Percentiles rank a stretch among this genome's conserved stretches.
These are phyloP conservation scores for Suillus discolor DNA, from an alignment of 768 basidiomycete species.

Conservation along the genomic window DNA sequence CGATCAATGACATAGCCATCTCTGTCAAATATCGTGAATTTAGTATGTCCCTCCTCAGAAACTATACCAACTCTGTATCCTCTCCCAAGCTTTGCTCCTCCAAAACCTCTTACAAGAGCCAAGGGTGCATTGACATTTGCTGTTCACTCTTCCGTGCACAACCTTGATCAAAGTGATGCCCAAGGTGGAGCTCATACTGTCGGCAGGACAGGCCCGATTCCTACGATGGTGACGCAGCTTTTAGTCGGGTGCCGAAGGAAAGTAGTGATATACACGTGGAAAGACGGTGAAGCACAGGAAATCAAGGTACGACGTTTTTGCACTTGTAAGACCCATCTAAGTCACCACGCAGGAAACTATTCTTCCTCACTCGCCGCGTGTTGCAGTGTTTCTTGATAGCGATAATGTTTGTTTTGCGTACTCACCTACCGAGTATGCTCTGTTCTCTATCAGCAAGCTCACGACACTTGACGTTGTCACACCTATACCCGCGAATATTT, in stretches of 20 bases:
- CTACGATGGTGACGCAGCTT: conserved; percentile 72
- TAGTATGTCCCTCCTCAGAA: conserved; percentile 47
- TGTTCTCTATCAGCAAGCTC: conserved; percentile 68
- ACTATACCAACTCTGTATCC: conserved; percentile 73
- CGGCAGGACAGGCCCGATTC: conserved; percentile 48
- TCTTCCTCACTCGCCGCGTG: conserved; percentile 89
- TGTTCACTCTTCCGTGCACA: conserved; percentile 61
- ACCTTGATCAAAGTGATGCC: conserved; percentile 34
- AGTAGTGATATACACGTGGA: conserved; percentile 85
- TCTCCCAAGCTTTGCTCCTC: conserved; percentile 69
- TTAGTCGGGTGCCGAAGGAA: conserved; percentile 86
- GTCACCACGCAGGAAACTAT: conserved; percentile 64
- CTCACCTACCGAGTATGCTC: conserved; percentile 63
- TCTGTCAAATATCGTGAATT: not conserved
- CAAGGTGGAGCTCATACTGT: conserved; percentile 15
- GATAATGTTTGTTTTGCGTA: conserved; percentile 75
- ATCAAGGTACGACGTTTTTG: conserved; percentile 50
- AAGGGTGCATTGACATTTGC: conserved; percentile 86
- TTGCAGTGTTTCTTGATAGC: conserved; percentile 70
- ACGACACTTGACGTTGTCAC: conserved; percentile 55
- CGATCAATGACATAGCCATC: conserved; percentile 18
- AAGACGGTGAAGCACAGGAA: conserved; percentile 78
- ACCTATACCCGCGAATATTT: conserved; percentile 41
- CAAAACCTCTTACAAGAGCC: conserved; percentile 73
- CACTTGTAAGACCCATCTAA: conserved; percentile 6